Evolutionary conservation across 2,329 filamentous ascomycete species (phyloP).

Genomic region (Microcera coccophila): DNA sequence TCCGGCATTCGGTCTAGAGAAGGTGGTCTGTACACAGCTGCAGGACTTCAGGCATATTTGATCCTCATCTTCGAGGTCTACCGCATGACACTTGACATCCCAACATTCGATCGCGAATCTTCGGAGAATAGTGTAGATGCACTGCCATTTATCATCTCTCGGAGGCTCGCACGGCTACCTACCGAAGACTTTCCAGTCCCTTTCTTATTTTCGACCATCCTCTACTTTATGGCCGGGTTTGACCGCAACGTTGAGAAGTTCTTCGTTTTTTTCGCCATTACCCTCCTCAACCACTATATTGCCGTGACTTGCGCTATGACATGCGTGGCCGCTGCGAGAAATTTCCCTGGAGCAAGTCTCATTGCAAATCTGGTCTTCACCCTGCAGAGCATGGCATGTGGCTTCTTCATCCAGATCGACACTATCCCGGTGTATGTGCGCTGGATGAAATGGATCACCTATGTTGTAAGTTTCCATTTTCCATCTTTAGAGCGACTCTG

Average conservation of each 20-base stretch:
- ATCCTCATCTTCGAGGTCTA: constrained; percentile 74
- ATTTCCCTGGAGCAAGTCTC: constrained; percentile 67
- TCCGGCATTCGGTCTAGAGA: constrained; percentile 70
- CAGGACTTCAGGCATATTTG: constrained; percentile 71
- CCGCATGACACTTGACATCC: constrained; percentile 69
- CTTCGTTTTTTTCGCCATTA: constrained; percentile 67
- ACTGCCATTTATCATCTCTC: constrained; percentile 65
- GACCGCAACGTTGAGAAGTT: constrained; percentile 60
- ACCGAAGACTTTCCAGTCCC: constrained; percentile 72
- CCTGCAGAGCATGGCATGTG: constrained; percentile 69
- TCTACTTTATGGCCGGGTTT: constrained; percentile 77
- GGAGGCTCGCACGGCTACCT: constrained; percentile 63
- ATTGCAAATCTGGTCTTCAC: constrained; percentile 72
- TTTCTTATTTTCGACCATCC: constrained; percentile 64
- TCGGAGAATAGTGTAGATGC: constrained; percentile 69
- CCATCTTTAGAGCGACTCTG: constrained; percentile 12
- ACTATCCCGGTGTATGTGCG: constrained; percentile 73
- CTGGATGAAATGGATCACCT: constrained; percentile 69
- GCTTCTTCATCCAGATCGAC: constrained; percentile 71
- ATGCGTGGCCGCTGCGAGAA: constrained; percentile 60
- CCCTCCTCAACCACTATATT: constrained; percentile 68
- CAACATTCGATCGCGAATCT: constrained; percentile 70
- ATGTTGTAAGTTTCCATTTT: constrained; percentile 41
- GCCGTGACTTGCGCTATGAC: constrained; percentile 67
- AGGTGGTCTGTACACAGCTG: constrained; percentile 68